Evolutionary conservation across 1,284 basidiomycete genomes (phyloP), one percentile per base, ranked within the genome.

Genomic region (Ustilago tritici): DNA sequence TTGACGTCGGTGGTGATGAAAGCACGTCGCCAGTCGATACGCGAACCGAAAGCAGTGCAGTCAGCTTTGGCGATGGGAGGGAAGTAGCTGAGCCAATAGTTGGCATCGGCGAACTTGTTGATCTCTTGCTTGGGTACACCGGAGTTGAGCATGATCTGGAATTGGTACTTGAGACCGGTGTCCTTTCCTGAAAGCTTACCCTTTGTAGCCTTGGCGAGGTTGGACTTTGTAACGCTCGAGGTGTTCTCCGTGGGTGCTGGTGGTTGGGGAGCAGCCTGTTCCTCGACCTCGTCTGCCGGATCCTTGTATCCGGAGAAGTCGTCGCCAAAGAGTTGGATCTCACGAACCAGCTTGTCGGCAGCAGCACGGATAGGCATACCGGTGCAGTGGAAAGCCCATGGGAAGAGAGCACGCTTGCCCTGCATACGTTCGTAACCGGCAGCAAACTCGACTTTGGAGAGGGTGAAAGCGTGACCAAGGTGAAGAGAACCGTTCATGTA

Each of bases 401-500:
- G 97, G 88, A 98, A 99, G 78, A 99, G 88, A 38, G 93, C 94
- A 41, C 93, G 90, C 89, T 97, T 97, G 62, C 97, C 97, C 78
- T 95, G 87, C 93, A 99, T 93, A 60, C 96, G 90, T 88, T 99
- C 92, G 87, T 93, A 99, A 28, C 97, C 97, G 47, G 95, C 92
- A 2, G 92, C 92, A 83, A 99, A 99, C 87, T 99, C 97, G 86
- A 98, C 93, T 89, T 99, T 99, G 72, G 94, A 95, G 87, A 99
- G 94, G 49, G 95, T 96, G 88, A 99, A 99, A 0, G 93, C 96
- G 88, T 99, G 97, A 49, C 97, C 97, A 40, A 99, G 90, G 87
- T 99, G 97, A 80, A 99, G 90, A 76, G 93, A 93, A 57, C 97
- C 97, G 87, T 99, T 99, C 95, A 98, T 98, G 90, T 99, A 99